These are phyloP conservation scores for Evernia prunastri DNA, from an alignment of 495 filamentous ascomycete genomes.

Conservation along the genomic window DNA sequence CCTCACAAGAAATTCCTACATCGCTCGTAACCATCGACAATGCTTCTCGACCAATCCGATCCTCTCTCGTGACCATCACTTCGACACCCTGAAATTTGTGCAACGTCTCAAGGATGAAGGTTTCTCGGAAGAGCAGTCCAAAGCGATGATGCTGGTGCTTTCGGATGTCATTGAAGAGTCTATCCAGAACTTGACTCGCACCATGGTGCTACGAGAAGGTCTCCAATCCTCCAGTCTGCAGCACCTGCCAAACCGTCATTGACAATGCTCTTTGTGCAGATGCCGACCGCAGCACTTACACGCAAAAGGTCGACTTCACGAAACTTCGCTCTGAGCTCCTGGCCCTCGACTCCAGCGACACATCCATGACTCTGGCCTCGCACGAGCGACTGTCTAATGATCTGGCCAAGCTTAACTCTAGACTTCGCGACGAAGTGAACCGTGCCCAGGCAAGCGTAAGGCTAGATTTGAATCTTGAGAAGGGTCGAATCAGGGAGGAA, in stretches of 20 bases:
- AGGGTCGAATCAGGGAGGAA: slow-evolving; percentile 94
- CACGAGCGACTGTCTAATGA: slow-evolving; percentile 93
- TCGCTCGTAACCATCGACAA: neutral
- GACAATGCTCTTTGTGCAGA: slow-evolving; percentile 30
- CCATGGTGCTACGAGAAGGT: slow-evolving; percentile 96
- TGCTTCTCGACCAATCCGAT: slow-evolving; percentile 62
- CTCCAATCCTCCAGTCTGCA: slow-evolving; percentile 11
- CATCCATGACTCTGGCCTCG: slow-evolving; percentile 75
- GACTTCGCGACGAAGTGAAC: slow-evolving; percentile 87
- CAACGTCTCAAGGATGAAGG: slow-evolving; percentile 84
- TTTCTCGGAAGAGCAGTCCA: slow-evolving; percentile 90
- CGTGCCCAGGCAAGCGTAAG: slow-evolving; percentile 87
- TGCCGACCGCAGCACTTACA: slow-evolving; percentile 71
- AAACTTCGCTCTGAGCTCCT: slow-evolving; percentile 93
- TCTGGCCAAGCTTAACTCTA: slow-evolving; percentile 80
- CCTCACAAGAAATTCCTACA: neutral
- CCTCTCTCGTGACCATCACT: slow-evolving; percentile 76
- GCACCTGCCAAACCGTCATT: neutral
- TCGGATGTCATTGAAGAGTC: slow-evolving; percentile 97
- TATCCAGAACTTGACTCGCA: slow-evolving; percentile 95
- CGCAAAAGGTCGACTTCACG: slow-evolving; percentile 98
- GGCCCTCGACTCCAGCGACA: slow-evolving; percentile 83
- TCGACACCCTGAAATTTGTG: slow-evolving; percentile 96
- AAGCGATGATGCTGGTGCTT: slow-evolving; percentile 94
- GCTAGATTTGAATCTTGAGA: slow-evolving; percentile 91